Conservation (phyloP, 2,329 filamentous ascomycete species). For the Orbilia javanica region DNA sequence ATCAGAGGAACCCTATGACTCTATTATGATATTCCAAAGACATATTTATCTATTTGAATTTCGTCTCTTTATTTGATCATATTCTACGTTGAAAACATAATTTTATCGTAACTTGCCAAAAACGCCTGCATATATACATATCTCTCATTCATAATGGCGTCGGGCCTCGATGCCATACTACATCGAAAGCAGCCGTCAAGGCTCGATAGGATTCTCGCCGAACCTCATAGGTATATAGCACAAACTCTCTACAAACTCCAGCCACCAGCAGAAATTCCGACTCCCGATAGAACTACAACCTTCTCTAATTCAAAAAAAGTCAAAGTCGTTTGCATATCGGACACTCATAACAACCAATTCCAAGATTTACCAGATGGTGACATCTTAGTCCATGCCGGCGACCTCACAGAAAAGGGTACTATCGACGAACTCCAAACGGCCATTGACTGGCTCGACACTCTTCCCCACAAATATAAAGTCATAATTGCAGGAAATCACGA, state of each 20-base stretch:
- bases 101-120: too few relatives aligned
- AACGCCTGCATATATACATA: too few relatives aligned
- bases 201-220: constrained; percentile 19
- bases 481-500: constrained; percentile 91
- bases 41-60: neutral
- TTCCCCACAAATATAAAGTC: constrained; percentile 84
- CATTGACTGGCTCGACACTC: constrained; percentile 81
- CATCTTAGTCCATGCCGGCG: constrained; percentile 89
- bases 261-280: neutral
- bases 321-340: constrained; percentile 86
- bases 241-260: constrained; percentile 20
- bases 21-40: neutral
- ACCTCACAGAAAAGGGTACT: constrained; percentile 81
- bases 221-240: constrained; percentile 29
- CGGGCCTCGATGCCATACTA: constrained; percentile 43
- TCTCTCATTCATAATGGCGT: constrained; percentile 5
- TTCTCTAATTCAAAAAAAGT: constrained; percentile 68
- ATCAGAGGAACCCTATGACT: neutral
- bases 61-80: neutral
- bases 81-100: too few relatives aligned
- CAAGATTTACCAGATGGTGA: constrained; percentile 79
- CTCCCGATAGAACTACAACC: neutral
- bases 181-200: constrained; percentile 19
- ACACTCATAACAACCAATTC: constrained; percentile 80
- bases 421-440: constrained; percentile 81